Evolutionary conservation across 106 monocot species (phyloP).

Genomic region (Acorus calamus): DNA sequence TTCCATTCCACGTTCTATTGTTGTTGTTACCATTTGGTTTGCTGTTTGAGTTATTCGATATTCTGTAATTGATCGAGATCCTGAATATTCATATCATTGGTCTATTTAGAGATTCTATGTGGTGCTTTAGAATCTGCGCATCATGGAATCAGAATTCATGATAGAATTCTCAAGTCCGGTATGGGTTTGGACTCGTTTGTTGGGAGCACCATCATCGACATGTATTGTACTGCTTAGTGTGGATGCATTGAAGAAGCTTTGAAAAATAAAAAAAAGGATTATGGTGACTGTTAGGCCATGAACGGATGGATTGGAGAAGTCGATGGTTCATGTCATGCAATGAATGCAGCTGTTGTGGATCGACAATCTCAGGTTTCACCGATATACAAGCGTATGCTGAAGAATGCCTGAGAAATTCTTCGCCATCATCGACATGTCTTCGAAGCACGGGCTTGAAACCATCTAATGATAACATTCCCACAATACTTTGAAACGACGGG

Average conservation of each 20-base stretch:
- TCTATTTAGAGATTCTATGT: too few species aligned
- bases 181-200: constrained; percentile 58
- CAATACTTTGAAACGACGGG: too few species aligned
- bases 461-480: too few species aligned
- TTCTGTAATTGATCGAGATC: too few species aligned
- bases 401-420: constrained; percentile 64
- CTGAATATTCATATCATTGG: too few species aligned
- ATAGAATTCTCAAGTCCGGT: constrained; percentile 60
- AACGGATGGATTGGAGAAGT: constrained; percentile 26
- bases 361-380: constrained; percentile 74
- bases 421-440: too few species aligned
- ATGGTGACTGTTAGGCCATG: too few species aligned
- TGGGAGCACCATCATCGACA: constrained; percentile 67
- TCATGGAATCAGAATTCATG: constrained; percentile 46
- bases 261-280: too few species aligned
- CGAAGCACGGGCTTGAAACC: constrained; percentile 48
- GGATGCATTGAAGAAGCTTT: constrained; percentile 56
- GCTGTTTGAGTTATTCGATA: too few species aligned
- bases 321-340: constrained; percentile 69
- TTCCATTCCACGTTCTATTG: too few species aligned
- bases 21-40: too few species aligned
- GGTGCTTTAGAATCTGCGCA: constrained; percentile 38
- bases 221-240: constrained; percentile 90
- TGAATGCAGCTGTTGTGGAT: too few species aligned
- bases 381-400: constrained; percentile 56